Conservation (phyloP, 108 stramenopile genomes). For the Skeletonema costatum region DNA sequence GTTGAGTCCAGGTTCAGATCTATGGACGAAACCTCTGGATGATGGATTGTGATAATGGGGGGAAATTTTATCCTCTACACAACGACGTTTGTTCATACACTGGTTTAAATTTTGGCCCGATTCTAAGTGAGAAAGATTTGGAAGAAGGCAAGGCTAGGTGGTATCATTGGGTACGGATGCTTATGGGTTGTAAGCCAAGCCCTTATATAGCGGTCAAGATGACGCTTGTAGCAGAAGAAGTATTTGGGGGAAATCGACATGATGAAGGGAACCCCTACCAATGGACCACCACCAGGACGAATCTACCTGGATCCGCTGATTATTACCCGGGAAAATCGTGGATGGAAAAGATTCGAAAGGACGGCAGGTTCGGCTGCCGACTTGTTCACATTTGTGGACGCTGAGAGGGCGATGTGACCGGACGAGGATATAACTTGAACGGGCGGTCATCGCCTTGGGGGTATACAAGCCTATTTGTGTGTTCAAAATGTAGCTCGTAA, state of each 20-base stretch:
- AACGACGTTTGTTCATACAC: constrained; percentile 5
- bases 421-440: not conserved
- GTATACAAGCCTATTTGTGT: constrained; percentile 30
- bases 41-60: constrained; percentile 44
- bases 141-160: constrained; percentile 4
- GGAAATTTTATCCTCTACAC: constrained; percentile 52
- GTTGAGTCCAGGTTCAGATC: constrained; percentile 15
- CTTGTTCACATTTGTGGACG: constrained; percentile 51
- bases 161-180: constrained; percentile 31
- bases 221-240: not conserved
- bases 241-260: constrained; percentile 22
- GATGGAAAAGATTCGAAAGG: constrained; percentile 29
- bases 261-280: constrained; percentile 42
- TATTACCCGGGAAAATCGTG: constrained; percentile 42
- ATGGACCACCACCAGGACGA: constrained; percentile 31
- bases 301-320: constrained; percentile 39
- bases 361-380: constrained; percentile 46
- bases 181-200: constrained; percentile 48
- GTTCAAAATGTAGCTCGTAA: constrained; percentile 59
- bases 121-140: not conserved
- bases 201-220: constrained; percentile 9
- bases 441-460: constrained; percentile 1
- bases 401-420: constrained; percentile 19
- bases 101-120: constrained; percentile 39
- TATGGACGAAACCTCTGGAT: constrained; percentile 9